Evolutionary conservation across 1,284 basidiomycete genomes (phyloP).

Genomic region (Polyporus tsugae): DNA sequence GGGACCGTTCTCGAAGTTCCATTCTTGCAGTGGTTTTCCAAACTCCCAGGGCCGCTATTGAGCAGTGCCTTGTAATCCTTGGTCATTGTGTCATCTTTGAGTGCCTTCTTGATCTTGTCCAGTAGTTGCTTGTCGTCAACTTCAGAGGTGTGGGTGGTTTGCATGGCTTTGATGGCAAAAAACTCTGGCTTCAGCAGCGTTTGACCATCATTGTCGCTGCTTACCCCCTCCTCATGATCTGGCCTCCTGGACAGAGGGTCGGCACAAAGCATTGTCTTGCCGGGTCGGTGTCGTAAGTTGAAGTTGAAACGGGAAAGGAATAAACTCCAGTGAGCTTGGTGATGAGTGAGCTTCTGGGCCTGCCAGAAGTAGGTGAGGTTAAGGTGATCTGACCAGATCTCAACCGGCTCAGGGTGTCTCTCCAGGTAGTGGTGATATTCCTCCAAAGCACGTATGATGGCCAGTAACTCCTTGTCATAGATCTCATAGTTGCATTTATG

Average conservation of each 20-base stretch:
- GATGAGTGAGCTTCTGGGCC: constrained; percentile 45
- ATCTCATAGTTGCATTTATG: constrained; percentile 44
- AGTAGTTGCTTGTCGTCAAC: too few relatives aligned
- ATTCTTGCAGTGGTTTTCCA: too few relatives aligned
- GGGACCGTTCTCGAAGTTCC: background rate
- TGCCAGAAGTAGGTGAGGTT: constrained; percentile 50
- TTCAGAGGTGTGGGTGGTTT: too few relatives aligned
- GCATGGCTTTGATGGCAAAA: too few relatives aligned
- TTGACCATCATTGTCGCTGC: too few relatives aligned
- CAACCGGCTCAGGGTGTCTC: constrained; percentile 26
- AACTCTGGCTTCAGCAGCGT: too few relatives aligned
- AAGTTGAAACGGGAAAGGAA: constrained; percentile 48
- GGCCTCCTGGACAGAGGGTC: constrained; percentile 51
- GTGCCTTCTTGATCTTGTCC: too few relatives aligned
- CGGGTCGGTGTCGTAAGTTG: constrained; percentile 48
- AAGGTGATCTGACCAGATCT: constrained; percentile 49
- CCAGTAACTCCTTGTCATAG: constrained; percentile 50
- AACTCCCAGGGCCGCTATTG: background rate
- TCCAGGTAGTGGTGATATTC: constrained; percentile 45
- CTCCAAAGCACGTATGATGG: constrained; percentile 41
- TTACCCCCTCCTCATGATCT: constrained; percentile 40
- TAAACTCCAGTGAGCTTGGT: constrained; percentile 51
- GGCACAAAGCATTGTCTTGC: constrained; percentile 40
- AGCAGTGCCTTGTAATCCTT: too few relatives aligned
- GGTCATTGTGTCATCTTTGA: too few relatives aligned